These are phyloP conservation scores for Aspergillus aculeatinus DNA, from an alignment of 2,329 filamentous ascomycete species.

Conservation along the genomic window DNA sequence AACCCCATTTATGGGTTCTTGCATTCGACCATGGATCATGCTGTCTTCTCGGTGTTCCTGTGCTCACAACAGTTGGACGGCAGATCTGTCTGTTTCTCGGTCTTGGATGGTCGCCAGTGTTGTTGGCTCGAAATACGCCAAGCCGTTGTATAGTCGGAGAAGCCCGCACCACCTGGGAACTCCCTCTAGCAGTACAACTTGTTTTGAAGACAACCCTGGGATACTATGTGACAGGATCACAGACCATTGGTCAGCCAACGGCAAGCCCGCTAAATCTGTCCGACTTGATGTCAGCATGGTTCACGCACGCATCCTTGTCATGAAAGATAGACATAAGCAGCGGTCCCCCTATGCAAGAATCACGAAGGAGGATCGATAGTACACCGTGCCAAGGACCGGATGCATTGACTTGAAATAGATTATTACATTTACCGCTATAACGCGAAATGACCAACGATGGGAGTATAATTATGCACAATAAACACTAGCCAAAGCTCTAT, in stretches of 20 bases:
- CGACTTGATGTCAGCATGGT: neutral
- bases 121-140: too few relatives aligned
- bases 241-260: too few relatives aligned
- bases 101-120: neutral
- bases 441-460: neutral
- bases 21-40: neutral
- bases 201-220: too few relatives aligned
- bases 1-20: neutral
- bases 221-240: too few relatives aligned
- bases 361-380: neutral
- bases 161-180: too few relatives aligned
- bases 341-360: neutral
- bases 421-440: neutral
- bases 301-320: neutral
- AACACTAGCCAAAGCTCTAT: neutral
- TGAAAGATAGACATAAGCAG: neutral
- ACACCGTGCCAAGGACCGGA: neutral
- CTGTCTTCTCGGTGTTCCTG: neutral
- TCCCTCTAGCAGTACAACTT: too few relatives aligned
- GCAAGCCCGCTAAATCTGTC: neutral
- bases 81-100: neutral
- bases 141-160: too few relatives aligned
- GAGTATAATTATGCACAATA: neutral
- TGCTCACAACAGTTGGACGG: neutral
- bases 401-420: neutral